Evolutionary conservation across 805 yeast genomes (phyloP).

Genomic region (Lipomyces oligophaga): DNA sequence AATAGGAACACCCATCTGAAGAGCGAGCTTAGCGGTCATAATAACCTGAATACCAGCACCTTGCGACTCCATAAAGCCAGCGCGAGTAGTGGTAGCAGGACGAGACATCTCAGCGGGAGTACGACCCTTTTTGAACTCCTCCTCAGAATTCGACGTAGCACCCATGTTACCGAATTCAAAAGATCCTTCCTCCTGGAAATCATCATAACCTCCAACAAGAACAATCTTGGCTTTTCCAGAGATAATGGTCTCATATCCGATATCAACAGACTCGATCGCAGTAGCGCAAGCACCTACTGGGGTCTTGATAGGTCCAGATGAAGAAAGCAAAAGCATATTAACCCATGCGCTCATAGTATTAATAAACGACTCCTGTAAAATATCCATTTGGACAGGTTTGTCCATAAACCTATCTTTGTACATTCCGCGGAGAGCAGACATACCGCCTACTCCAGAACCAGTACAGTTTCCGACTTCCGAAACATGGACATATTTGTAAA

Average conservation of each 20-base stretch:
- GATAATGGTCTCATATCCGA: conserved; percentile 89
- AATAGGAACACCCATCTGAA: conserved; percentile 98
- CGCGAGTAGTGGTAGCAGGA: conserved; percentile 93
- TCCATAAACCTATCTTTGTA: conserved; percentile 92
- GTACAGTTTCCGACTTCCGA: conserved; percentile 99
- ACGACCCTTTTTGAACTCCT: conserved; percentile 91
- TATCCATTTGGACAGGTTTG: conserved; percentile 93
- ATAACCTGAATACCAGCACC: conserved; percentile 98
- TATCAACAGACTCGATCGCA: conserved; percentile 94
- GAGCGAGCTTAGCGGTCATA: conserved; percentile 91
- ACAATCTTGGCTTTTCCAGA: conserved; percentile 94
- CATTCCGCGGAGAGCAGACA: conserved; percentile 94
- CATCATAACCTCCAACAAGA: conserved; percentile 98
- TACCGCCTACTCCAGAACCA: conserved; percentile 99
- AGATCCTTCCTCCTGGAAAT: conserved; percentile 98
- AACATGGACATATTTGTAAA: conserved; percentile 96
- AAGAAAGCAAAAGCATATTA: conserved; percentile 91
- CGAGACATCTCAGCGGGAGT: conserved; percentile 98
- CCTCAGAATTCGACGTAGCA: conserved; percentile 87
- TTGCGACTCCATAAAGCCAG: conserved; percentile 99
- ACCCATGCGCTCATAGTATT: conserved; percentile 99
- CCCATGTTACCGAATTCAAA: conserved; percentile 98
- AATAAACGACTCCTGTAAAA: conserved; percentile 95
- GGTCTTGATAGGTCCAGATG: conserved; percentile 98
- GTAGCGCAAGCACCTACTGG: conserved; percentile 99